phyloP scores from a whole-genome alignment of 1,284 basidiomycete genomes.

The Malassezia cuniculi region DNA sequence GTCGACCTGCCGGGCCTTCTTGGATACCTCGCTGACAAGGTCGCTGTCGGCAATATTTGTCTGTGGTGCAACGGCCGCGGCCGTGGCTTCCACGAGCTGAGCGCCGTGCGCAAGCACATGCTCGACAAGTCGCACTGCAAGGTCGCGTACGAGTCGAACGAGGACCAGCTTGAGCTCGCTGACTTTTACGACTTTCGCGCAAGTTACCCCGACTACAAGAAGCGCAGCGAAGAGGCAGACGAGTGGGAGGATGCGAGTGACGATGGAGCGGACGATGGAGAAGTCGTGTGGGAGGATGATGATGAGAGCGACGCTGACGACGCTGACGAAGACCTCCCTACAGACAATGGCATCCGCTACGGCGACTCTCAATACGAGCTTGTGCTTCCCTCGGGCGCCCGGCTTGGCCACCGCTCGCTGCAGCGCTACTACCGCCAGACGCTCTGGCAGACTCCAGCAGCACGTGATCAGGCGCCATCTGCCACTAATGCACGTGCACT shows the following conservation, averaged over 20 bases:
- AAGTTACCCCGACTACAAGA: slow-evolving; percentile 55
- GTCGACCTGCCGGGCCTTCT: slow-evolving; percentile 71
- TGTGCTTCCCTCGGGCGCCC: slow-evolving; percentile 81
- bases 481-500: slow-evolving; percentile 19
- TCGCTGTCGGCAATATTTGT: slow-evolving; percentile 82
- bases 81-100: slow-evolving; percentile 27
- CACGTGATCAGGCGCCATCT: slow-evolving; percentile 1
- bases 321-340: slow-evolving; percentile 6
- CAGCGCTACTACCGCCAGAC: slow-evolving; percentile 71
- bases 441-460: slow-evolving; percentile 25
- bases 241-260: slow-evolving; percentile 29
- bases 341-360: slow-evolving; percentile 11
- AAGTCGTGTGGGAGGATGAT: slow-evolving; percentile 13
- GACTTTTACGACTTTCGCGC: slow-evolving; percentile 86
- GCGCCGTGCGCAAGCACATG: slow-evolving; percentile 41
- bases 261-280: slow-evolving; percentile 18
- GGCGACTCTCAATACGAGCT: slow-evolving; percentile 60
- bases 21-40: slow-evolving; percentile 79
- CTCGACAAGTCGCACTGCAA: slow-evolving; percentile 63
- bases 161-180: slow-evolving; percentile 71
- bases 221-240: slow-evolving; percentile 40
- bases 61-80: slow-evolving; percentile 57
- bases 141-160: slow-evolving; percentile 71
- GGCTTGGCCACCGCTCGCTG: slow-evolving; percentile 81
- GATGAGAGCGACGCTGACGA: slow-evolving; percentile 3